Base-by-base conservation (phyloP, 106 monocot species). In the Dendrobium officinale region DNA sequence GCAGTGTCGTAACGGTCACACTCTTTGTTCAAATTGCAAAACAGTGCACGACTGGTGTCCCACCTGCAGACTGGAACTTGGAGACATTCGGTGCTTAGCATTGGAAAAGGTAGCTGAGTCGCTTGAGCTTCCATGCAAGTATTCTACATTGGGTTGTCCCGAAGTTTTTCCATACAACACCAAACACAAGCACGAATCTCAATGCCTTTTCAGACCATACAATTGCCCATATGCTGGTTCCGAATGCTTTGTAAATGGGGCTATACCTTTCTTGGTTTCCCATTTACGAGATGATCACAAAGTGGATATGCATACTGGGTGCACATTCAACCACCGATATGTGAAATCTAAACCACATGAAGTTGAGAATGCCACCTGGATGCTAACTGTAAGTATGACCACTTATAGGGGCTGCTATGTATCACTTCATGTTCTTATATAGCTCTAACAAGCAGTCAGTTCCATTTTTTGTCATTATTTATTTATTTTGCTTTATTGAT, bases 331-430 rank as follows among this genome's bases (percentile, higher is more conserved):
- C 81, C 95, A 95, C 73, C 80, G 95, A n/a, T 95, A 95, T 78
- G 95, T 95, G 27, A 95, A 95, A 66, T 89, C 90, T 13, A 95
- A 95, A 43, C 93, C 92, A 0, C 70, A 87, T 20, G 92, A 95
- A 83, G 93, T 91, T 54, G 95, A 95, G 67, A 95, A 95, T 82
- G 95, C 95, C 58, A 95, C 95, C 10, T 95, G 95, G 95, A 95
- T 95, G 95, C 77, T 95, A 45, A 95, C 95, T 3, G 95, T 95
- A 80, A 88, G 90, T 89, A 79, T 26, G 41, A 13, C 67, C 17
- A 19, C 56, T 56, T 56, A 3, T 18, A 19, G 56, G 15, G 2
- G 15, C 56, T 56, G 17, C 13, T 56, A 11, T 56, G 2, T 54
- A 54, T 54, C 54, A 54, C 13, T 54, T 54, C 54, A 54, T 54